Base-by-base conservation (phyloP, 2,329 filamentous ascomycete species). In the Microdochium nivale region DNA sequence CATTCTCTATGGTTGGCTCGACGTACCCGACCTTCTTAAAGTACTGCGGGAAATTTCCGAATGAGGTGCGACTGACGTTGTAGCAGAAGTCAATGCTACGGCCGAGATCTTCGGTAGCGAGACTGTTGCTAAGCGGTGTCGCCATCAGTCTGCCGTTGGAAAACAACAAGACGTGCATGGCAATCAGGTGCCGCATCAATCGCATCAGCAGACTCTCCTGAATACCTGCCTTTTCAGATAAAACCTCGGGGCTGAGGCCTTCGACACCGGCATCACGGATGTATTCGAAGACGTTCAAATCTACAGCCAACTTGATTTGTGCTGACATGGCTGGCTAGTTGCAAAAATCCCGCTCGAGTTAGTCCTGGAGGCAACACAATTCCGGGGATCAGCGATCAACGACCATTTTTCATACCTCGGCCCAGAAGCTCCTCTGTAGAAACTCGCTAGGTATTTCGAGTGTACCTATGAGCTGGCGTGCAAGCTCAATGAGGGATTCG, bases 31-130 rank as follows among this genome's bases (percentile, higher is more conserved):
- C 24, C 21, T 13, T 24, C 11, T 23, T 25, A 19, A 46, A 46
- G 43, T 46, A 24, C 3, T 23, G 4, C 14, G 43, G 43, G 43
- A 46, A 46, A 9, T 25, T 46, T 8, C 24, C 11, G n/a, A 48
- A 51, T 3, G 50, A 47, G 8, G 50, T 43, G 4, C 44, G 44
- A 2, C 24, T 44, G 25, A 30, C 23, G 25, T 51, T 44, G 47
- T 48, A 51, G 43, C 44, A 48, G 27, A 51, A 51, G 65, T 63
- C 62, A 44, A 72, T 62, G 56, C 67, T 71, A 49, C 63, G 58
- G 57, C 67, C 71, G 56, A 72, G 72, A 9, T 65, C 64, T 47
- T 64, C 63, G 51, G 70, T 66, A 16, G 68, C 67, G 3, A 68
- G 56, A 14, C 69, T 67, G 30, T 68, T 64, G 55, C 63, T 67